Evolutionary conservation across 208 protist species (phyloP), one percentile per base, ranked within the genome.

Genomic region (Endotrypanum monterogeii): DNA sequence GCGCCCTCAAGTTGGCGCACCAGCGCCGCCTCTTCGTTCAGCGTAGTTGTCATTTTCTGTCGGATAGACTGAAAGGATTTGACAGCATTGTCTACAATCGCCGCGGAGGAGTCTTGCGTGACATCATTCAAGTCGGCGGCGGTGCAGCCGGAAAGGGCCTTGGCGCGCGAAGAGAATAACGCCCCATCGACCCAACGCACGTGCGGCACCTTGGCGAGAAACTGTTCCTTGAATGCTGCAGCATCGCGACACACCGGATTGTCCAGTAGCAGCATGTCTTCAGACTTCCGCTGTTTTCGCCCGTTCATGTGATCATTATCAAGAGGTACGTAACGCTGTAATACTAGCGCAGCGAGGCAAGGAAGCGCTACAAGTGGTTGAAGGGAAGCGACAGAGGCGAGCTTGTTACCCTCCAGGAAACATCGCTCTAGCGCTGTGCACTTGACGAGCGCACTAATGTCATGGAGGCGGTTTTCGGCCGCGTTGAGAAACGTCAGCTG

Each of bases 201-300:
- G 18, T 80, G 39, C 0, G 48, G 18, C 71, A 94, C 77, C 25
- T 78, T 62, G 14, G 71, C 76, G 5, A 58, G 28, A 30, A 86
- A 76, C 5, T 77, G 70, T 16, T 56, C 11, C 4, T 57, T 52
- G 75, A 93, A 93, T 11, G 39, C 67, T n/a, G 67, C 76, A 18
- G 28, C 58, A 56, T 89, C 79, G 0, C 75, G 70, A 65, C 90
- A 92, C 23, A 97, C 62, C 12, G 93, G 93, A 41, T 97, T 97
- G 75, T 97, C 89, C 3, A 95, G 71, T 9, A 90, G 39, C 6
- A 96, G 71, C 1, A 71, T 67, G 41, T 86, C 73, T 28, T 20
- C 55, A 16, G 46, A 28, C 3, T 23, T 16, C 20, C 62, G 37
- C 18, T 39, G 35, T 14, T 5, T 20, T 23, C 28, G 41, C 2